Base-by-base conservation (phyloP, 2,329 filamentous ascomycete genomes). In the Didymella pinodella region DNA sequence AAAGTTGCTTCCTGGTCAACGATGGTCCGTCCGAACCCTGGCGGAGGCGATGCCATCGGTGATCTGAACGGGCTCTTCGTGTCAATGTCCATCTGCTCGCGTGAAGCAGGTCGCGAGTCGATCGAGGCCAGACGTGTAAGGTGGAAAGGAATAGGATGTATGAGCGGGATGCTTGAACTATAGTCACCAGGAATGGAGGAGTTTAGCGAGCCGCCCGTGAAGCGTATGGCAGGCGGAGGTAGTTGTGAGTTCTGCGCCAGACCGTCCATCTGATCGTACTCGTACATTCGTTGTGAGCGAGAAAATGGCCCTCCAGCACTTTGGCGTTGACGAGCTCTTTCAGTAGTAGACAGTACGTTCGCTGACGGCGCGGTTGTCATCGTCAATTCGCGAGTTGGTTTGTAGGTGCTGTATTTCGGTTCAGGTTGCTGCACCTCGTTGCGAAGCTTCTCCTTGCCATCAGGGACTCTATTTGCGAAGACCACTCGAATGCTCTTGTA, bases 401-500 rank as follows among this genome's bases (percentile, higher is more conserved):
- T 97, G 80, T 97, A 98, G 1, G 88, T 83, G 54, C 88, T 91
- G 74, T 92, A 99, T 20, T 88, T 86, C 20, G 95, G 95, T 67
- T 97, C 93, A 0, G 94, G 94, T 59, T 91, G 84, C 36, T 95
- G 93, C 5, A 94, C 89, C 75, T 99, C 95, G 70, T 96, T 97
- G 31, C 89, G 85, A 38, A 99, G 83, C 72, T 90, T 94, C 77
- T 98, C 94, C 74, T 97, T 97, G 40, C 92, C 94, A 68, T 98
- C 95, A 0, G 95, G 94, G 0, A 97, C 94, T 26, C 95, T 88
- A 73, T 98, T 98, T 53, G 95, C 95, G 75, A 99, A 99, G 3
- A 99, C 94, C 34, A 98, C 92, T 14, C 95, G 88, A 58, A 98
- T 90, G 68, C 87, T 92, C 70, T 95, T 96, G 80, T 98, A 95